phyloP scores from a whole-genome alignment of 2,329 filamentous ascomycete genomes.

The Tolypocladium endophyticum region DNA sequence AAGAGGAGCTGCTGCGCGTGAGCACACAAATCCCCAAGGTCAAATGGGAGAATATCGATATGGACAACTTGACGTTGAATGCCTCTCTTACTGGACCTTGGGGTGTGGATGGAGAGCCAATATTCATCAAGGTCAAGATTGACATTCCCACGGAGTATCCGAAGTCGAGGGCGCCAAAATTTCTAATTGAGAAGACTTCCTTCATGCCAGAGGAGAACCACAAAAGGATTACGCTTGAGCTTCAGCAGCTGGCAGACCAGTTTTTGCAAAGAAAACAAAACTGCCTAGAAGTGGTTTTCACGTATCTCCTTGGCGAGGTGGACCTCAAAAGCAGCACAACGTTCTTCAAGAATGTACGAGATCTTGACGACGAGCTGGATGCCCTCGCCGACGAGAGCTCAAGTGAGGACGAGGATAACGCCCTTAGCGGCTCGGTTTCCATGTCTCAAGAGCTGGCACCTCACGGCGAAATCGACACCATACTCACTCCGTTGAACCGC shows the following conservation, averaged over 20 bases:
- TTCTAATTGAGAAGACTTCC: conserved; percentile 49
- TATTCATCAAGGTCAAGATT: conserved; percentile 53
- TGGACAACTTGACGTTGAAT: conserved; percentile 47
- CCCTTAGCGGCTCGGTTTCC: conserved; percentile 40
- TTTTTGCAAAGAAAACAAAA: conserved; percentile 49
- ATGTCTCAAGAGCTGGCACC: conserved; percentile 53
- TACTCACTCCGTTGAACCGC: conserved; percentile 39
- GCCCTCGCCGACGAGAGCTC: conserved; percentile 65
- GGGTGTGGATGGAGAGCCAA: conserved; percentile 44
- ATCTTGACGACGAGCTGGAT: conserved; percentile 47
- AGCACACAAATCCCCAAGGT: conserved; percentile 53
- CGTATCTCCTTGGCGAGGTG: conserved; percentile 53
- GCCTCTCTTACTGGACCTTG: conserved; percentile 57
- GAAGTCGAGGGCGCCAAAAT: conserved; percentile 44
- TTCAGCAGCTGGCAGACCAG: conserved; percentile 44
- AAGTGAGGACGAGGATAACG: conserved; percentile 60
- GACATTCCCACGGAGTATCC: conserved; percentile 51
- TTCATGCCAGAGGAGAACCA: conserved; percentile 49
- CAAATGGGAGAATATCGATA: conserved; percentile 53
- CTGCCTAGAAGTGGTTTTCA: conserved; percentile 51
- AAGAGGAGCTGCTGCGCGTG: conserved; percentile 55
- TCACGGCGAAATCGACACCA: conserved; percentile 42
- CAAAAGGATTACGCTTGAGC: conserved; percentile 38
- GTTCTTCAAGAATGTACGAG: conserved; percentile 54
- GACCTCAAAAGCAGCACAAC: conserved; percentile 50